A percentile compares a stretch with the other conserved stretches of the same genome.
Evolutionary conservation across 208 protist genomes (phyloP).

Genomic region (Acanthamoeba sp.): DNA sequence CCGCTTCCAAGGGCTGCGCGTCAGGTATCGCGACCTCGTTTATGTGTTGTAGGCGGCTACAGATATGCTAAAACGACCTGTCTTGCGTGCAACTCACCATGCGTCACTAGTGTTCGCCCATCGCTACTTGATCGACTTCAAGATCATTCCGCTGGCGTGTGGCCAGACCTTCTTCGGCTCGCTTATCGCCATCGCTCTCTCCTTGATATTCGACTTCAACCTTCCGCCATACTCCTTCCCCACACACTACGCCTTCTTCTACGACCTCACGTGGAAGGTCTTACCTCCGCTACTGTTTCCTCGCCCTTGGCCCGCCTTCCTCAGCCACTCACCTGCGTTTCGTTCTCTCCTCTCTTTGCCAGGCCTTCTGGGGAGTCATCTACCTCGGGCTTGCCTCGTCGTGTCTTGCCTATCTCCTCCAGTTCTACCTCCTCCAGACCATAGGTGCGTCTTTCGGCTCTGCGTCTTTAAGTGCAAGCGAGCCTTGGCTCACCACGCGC

Average conservation of each 20-base stretch:
- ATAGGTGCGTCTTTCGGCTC: not conserved
- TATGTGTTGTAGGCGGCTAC: not conserved
- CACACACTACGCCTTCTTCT: slow-evolving; percentile 1
- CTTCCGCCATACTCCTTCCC: not conserved
- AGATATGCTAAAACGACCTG: not conserved
- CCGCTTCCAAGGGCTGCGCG: slow-evolving; percentile 1
- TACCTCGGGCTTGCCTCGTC: slow-evolving; percentile 4
- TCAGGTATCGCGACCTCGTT: not conserved
- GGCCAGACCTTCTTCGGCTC: slow-evolving; percentile 40
- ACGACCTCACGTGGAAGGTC: slow-evolving; percentile 9
- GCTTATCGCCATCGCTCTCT: not conserved
- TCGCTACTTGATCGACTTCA: not conserved
- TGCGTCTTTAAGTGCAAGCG: not conserved
- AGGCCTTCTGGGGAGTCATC: not conserved
- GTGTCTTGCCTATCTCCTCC: slow-evolving; percentile 16
- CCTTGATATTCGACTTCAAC: slow-evolving; percentile 44
- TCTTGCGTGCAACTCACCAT: not conserved
- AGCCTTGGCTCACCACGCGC: not conserved
- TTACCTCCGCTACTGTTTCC: too few species aligned
- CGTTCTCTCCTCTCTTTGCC: too few species aligned
- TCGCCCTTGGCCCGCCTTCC: too few species aligned
- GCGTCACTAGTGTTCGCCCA: not conserved
- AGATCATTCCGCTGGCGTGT: slow-evolving; percentile 7
- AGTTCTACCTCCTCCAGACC: slow-evolving; percentile 31
- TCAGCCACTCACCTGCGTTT: too few species aligned